phyloP scores from a whole-genome alignment of 2,329 filamentous ascomycete species.

The Incumbomyces lentus region DNA sequence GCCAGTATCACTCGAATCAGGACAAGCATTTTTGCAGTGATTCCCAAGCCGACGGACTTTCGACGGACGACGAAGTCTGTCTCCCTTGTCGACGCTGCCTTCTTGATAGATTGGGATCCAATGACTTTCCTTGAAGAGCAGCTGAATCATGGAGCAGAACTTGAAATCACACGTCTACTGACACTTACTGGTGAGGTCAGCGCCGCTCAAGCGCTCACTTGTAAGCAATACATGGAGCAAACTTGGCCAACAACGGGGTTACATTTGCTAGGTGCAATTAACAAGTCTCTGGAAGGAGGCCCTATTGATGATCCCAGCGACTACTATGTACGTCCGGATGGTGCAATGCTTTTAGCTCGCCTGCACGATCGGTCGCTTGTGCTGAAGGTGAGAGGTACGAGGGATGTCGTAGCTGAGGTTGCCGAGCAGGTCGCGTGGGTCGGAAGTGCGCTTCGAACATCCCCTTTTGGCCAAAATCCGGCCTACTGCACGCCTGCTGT shows the following conservation, averaged over 20 bases:
- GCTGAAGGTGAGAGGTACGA: background rate
- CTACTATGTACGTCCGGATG: background rate
- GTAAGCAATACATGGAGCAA: background rate
- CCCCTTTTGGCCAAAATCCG: slow-evolving; percentile 13
- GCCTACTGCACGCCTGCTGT: slow-evolving; percentile 13
- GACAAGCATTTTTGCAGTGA: background rate
- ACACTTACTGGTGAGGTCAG: background rate
- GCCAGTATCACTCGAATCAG: background rate
- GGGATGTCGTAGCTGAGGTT: slow-evolving; percentile 23
- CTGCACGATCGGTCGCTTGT: background rate
- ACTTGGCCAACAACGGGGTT: background rate
- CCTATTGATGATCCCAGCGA: background rate
- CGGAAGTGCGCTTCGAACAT: slow-evolving; percentile 23
- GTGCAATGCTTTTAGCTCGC: background rate
- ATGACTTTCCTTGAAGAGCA: background rate
- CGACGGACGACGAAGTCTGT: background rate
- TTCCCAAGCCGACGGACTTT: background rate
- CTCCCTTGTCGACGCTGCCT: background rate
- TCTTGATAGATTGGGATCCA: background rate
- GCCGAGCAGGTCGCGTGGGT: slow-evolving; percentile 30
- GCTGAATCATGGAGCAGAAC: background rate
- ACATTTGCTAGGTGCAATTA: background rate
- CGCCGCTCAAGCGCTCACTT: background rate
- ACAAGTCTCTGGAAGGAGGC: background rate
- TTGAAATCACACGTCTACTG: background rate